Base-by-base conservation (phyloP, 345 rosid genomes). In the Citrus cavaleriei region DNA sequence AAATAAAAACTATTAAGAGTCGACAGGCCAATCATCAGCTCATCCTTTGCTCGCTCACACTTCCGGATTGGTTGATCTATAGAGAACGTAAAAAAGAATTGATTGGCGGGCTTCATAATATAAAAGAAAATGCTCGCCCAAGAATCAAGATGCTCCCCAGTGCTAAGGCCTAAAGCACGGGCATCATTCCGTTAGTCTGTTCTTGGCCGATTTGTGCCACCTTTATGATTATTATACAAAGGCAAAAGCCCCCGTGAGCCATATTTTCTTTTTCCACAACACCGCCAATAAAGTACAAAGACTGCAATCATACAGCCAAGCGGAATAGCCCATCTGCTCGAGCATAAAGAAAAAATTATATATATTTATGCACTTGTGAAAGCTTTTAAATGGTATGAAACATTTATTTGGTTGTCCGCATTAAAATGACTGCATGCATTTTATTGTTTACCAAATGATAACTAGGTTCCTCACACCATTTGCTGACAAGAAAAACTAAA, bases 271-370 rank as follows among this genome's bases (percentile, higher is more conserved):
- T 79, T 87, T 70, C 98, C 93, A 54, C 79, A 88, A 83, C 97
- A 96, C 82, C 96, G 94, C 90, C 95, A 92, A 80, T 94, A 94
- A 42, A 94, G 78, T 72, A 93, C 77, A 74, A 84, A 84, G 24
- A 92, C 4, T 27, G 88, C 92, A 16, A 69, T 83, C 55, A 89
- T 63, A 54, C 89, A 84, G 66, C 84, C 84, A 55, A 96, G 61
- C 6, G 98, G 99, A 79, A 94, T 80, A 5, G 95, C 99, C 99
- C 99, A 97, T 87, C 99, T 97, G 91, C 27, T 21, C 37, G 59
- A 81, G 34, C 28, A 76, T 65, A 34, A 46, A 9, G 22, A 22
- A 69, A 60, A 22, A 28, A 71, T 28, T 8, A 21, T 18, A 19
- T 2, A 63, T 7, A 32, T 2, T 63, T 18, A 28, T 22, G n/a